Evolutionary conservation across 2,329 filamentous ascomycete genomes (phyloP), one percentile per base, ranked within the genome.

Genomic region (Colletotrichum falcatum): DNA sequence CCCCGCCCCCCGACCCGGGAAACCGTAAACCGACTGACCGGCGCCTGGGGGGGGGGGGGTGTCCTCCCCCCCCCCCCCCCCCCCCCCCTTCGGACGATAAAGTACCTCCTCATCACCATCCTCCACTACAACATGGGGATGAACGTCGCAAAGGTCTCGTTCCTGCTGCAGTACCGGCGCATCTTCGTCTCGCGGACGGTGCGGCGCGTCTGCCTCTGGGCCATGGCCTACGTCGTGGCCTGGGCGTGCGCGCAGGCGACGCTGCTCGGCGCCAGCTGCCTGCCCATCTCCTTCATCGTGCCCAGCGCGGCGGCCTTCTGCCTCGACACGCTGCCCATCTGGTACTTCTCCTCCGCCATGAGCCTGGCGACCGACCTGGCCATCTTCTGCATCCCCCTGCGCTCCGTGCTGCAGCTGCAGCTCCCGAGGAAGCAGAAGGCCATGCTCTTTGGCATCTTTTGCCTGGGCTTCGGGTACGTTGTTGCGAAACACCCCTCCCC

Each of bases 111-210:
- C 42, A 72, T 74, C 49, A 66, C 44, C 37, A 75, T 79, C 33
- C 70, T 79, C 26, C 66, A 73, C 49, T 80, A 80, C 72, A 80
- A 79, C 51, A 42, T 78, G 60, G 76, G 73, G 39, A 77, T 78
- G 73, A 78, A 79, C 61, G 72, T 79, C 20, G 75, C 77, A 61
- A 80, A 80, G 53, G 72, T 79, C 1, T 77, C 76, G 8, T 78
- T 80, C 61, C 70, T 79, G n/a, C 72, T 78, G 58, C 78, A 79
- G 61, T 80, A 79, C 65, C 76, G 76, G 58, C 77, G 78, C 39
- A 77, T 80, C 55, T 80, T 80, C 59, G 72, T 75, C 20, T 70
- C 72, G 16, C 49, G 49, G 3, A 35, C 39, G 0, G 65, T 77
- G 8, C 75, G 75, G n/a, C 70, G 64, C 56, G 62, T 77, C 44